Conservation (phyloP, 768 basidiomycete species). For the Podaxis pistillaris region DNA sequence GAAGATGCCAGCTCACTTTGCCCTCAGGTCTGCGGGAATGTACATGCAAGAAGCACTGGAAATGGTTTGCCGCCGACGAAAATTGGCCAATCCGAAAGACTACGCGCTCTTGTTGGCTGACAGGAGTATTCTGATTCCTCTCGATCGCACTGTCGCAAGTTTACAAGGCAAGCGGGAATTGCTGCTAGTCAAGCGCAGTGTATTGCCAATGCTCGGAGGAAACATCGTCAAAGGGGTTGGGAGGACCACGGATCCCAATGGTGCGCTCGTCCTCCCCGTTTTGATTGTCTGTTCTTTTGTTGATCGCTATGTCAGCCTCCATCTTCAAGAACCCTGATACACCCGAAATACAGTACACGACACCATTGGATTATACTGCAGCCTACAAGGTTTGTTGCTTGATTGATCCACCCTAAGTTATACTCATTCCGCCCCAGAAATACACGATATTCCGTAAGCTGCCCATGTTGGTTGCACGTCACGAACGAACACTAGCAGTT, state of each 20-base stretch:
- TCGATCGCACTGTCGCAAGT: conserved; percentile 96
- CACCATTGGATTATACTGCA: conserved; percentile 74
- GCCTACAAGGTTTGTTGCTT: conserved; percentile 72
- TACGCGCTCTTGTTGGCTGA: conserved; percentile 78
- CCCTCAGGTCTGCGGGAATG: conserved; percentile 77
- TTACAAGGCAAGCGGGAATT: conserved; percentile 86
- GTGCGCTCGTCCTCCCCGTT: conserved; percentile 36
- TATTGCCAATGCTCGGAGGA: conserved; percentile 70
- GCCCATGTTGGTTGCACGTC: conserved; percentile 89
- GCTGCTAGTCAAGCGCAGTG: conserved; percentile 73
- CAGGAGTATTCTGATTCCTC: conserved; percentile 76
- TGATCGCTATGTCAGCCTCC: conserved; percentile 53
- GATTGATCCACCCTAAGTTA: not conserved
- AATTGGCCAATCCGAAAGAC: conserved; percentile 66
- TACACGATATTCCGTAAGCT: conserved; percentile 92
- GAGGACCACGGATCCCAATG: conserved; percentile 89
- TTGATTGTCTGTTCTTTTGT: not conserved
- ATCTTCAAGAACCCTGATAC: conserved; percentile 91
- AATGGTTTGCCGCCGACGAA: conserved; percentile 69
- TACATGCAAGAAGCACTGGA: conserved; percentile 97
- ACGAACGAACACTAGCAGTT: conserved; percentile 88
- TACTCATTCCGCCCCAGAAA: conserved; percentile 47
- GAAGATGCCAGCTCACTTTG: not conserved
- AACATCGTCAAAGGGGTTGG: conserved; percentile 64
- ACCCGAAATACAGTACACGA: conserved; percentile 53